Evolutionary conservation across 2,329 filamentous ascomycete species (phyloP).

Genomic region (Paecilomyces sp.): DNA sequence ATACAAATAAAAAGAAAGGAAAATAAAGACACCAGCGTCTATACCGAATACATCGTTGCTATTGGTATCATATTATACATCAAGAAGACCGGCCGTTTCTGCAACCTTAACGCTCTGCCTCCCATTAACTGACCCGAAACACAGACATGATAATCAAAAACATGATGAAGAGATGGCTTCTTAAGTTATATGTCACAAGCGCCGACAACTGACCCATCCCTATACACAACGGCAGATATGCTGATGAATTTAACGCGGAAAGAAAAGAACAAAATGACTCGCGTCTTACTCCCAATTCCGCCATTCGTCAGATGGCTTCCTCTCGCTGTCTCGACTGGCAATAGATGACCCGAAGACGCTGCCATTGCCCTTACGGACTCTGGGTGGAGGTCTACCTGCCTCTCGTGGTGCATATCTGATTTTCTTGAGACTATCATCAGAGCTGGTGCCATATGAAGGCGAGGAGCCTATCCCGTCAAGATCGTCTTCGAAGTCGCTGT

Average conservation of each 20-base stretch:
- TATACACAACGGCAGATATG: background rate
- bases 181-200: background rate
- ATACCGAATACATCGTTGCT: background rate
- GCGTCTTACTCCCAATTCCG: slow-evolving; percentile 29
- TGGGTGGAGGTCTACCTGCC: background rate
- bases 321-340: background rate
- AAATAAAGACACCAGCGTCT: background rate
- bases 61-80: background rate
- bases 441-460: slow-evolving; percentile 8
- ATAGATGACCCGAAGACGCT: slow-evolving; percentile 1
- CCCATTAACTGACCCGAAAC: background rate
- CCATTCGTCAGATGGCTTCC: slow-evolving; percentile 28
- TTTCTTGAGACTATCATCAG: slow-evolving; percentile 6
- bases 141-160: background rate
- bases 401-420: background rate
- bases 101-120: background rate
- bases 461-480: slow-evolving; percentile 15
- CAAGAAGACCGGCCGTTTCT: background rate
- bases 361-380: background rate
- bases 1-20: background rate
- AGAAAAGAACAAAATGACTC: background rate
- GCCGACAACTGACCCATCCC: background rate
- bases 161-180: background rate
- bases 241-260: background rate
- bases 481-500: slow-evolving; percentile 27